Evolutionary conservation across 148 eudicot genomes (phyloP), one percentile per base, ranked within the genome.

Genomic region (Nepenthes mirabilis): DNA sequence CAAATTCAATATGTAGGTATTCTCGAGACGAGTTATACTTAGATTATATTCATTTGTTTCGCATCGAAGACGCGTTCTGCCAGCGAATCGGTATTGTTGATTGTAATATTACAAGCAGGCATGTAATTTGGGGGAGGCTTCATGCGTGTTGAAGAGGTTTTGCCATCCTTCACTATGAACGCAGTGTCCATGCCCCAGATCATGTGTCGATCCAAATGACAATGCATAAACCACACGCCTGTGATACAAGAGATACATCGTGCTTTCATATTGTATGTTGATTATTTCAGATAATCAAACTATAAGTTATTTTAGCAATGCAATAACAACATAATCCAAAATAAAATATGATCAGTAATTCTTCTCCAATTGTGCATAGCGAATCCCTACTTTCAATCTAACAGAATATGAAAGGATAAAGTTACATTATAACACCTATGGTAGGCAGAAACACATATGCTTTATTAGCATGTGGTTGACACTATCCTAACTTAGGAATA

Each of bases 171-270:
- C 37, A 61, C 64, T 5, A 61, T 48, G 43, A 61, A 61, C 2
- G 43, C 64, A 6, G n/a, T 49, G 55, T 47, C 55, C 64, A 61
- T 61, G 9, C 64, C 64, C 64, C 64, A 61, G 48, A 11, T 47
- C 14, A 49, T 11, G 43, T 61, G 64, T 11, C 64, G 32, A 6
- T 61, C 64, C 2, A 2, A 61, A 61, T 61, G 64, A 33, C 64
- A 61, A 61, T 61, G 64, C 64, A 61, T 61, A n/a, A 47, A 61
- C 64, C 64, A 61, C 11, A 61, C 64, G 2, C 64, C 64, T 61
- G 14, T 12, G 14, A 11, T 50, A n/a, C 23, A 23, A 52, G 13
- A 52, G 6, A 52, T 0, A 13, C 6, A 14, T 10, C 23, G 12
- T 52, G 1, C 5, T 3, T 14, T 23, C 0, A 0, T 23, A 23